Percentiles rank a stretch among this genome's conserved stretches.
Conservation (phyloP, 805 yeast genomes). For the Blastobotrys mokoenaii region DNA sequence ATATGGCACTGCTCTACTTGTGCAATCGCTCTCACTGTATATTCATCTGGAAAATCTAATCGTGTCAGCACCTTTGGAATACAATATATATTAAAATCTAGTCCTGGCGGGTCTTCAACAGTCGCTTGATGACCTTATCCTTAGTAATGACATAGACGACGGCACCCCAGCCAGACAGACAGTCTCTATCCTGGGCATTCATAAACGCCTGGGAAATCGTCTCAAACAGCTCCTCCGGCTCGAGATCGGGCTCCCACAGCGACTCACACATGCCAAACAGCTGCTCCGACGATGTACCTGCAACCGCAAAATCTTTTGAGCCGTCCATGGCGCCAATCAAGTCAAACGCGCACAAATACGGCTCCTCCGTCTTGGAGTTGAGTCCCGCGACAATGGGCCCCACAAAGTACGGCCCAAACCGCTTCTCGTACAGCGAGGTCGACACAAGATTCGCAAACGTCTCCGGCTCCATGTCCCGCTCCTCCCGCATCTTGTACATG, state of each 20-base stretch:
- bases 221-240: conserved; percentile 91
- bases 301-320: conserved; percentile 88
- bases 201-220: conserved; percentile 88
- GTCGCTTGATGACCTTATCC: conserved; percentile 81
- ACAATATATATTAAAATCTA: conserved; percentile 26
- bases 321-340: conserved; percentile 93
- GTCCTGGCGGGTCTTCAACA: conserved; percentile 93
- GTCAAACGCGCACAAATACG: conserved; percentile 93
- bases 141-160: conserved; percentile 86
- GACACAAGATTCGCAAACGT: conserved; percentile 90
- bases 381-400: conserved; percentile 97
- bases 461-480: conserved; percentile 84
- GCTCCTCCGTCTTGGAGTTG: conserved; percentile 70
- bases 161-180: conserved; percentile 97
- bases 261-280: conserved; percentile 98
- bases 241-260: conserved; percentile 86
- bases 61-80: no score
- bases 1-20: no score
- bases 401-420: conserved; percentile 91
- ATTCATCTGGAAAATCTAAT: no score
- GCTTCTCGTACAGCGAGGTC: conserved; percentile 76
- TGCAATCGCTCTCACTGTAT: no score
- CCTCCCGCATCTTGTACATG: conserved; percentile 83
- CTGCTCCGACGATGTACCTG: conserved; percentile 97
- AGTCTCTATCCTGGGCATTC: conserved; percentile 96